Evolutionary conservation across 192 early-diverging fungal species (phyloP), one percentile per base, ranked within the genome.

Genomic region (Geranomyces variabilis): DNA sequence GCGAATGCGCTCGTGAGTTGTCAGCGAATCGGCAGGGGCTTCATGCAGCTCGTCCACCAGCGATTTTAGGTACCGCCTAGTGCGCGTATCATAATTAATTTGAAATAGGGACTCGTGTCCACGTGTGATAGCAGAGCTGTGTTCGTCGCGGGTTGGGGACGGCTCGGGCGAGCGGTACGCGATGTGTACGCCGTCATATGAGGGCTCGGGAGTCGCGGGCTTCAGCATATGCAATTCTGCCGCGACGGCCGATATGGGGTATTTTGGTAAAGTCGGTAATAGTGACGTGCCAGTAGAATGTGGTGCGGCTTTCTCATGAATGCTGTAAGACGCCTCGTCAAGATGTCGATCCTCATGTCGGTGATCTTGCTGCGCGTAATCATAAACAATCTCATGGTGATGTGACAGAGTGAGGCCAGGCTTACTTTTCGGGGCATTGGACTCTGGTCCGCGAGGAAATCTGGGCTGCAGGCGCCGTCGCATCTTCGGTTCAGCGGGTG

Each of bases 91-190:
- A 46, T 75, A 75, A 24, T 75, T 58, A 34, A 45, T 26, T 29
- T 75, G 66, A 36, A 75, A 75, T n/a, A 67, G 72, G 24, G 58
- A 60, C 29, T 60, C 58, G 58, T 60, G 58, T 33, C 58, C 58
- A 33, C 58, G 29, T 1, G 26, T 21, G 26, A 21, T 17, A 65
- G 63, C 30, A 19, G 4, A 21, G 3, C 10, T 10, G 3, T 3
- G 53, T 21, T 29, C 22, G 5, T 55, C 53, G 28, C 22, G 53
- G 14, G 22, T 55, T 21, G 53, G 22, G 8, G 53, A 29, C 53
- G 28, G 53, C 14, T 55, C 53, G 28, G 53, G 53, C 28, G 59
- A 24, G 7, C 59, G 22, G 17, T 19, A 61, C 2, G 51, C 24
- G 24, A 24, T 53, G n/a, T 26, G n/a, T 7, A 53, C 51, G 15